Conservation (phyloP, 2,329 filamentous ascomycete genomes). For the Stemphylium lycopersici region DNA sequence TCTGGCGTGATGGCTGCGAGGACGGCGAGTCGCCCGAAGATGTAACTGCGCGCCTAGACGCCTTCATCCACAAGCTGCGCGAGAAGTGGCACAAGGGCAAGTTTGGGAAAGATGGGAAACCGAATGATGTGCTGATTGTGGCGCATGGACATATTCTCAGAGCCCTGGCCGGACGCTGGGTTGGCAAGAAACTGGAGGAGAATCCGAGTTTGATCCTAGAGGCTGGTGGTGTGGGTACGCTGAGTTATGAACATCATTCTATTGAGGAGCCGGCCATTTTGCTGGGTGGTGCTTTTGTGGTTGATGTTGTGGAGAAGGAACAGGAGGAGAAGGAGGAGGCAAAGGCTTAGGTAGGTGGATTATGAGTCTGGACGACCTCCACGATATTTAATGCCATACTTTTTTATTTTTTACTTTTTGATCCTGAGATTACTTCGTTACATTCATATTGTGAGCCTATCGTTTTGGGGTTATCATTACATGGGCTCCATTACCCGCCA, state of each 20-base stretch:
- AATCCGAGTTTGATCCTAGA: conserved; percentile 85
- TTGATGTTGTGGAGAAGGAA: conserved; percentile 54
- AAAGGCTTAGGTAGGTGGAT: neutral
- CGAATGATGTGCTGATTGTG: conserved; percentile 75
- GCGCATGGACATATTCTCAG: conserved; percentile 90
- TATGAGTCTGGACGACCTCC: neutral
- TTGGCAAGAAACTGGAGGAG: conserved; percentile 72
- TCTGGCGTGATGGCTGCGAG: conserved; percentile 84
- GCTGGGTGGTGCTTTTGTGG: conserved; percentile 59
- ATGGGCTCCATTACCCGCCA: neutral
- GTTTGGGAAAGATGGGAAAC: conserved; percentile 65
- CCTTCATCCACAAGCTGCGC: conserved; percentile 76
- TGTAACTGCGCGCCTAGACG: conserved; percentile 74
- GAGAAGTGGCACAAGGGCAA: conserved; percentile 49
- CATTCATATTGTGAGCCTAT: neutral
- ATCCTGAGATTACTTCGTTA: neutral
- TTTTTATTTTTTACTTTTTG: neutral
- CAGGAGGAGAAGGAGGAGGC: conserved; percentile 27
- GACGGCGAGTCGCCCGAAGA: conserved; percentile 81
- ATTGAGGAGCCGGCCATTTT: conserved; percentile 59
- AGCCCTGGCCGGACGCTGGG: conserved; percentile 88
- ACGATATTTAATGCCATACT: neutral
- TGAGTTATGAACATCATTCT: conserved; percentile 59
- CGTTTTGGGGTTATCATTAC: neutral
- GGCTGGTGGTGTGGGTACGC: conserved; percentile 58